Evolutionary conservation across 164 flowering plant genomes (phyloP).

Genomic region (Buxus sempervirens): DNA sequence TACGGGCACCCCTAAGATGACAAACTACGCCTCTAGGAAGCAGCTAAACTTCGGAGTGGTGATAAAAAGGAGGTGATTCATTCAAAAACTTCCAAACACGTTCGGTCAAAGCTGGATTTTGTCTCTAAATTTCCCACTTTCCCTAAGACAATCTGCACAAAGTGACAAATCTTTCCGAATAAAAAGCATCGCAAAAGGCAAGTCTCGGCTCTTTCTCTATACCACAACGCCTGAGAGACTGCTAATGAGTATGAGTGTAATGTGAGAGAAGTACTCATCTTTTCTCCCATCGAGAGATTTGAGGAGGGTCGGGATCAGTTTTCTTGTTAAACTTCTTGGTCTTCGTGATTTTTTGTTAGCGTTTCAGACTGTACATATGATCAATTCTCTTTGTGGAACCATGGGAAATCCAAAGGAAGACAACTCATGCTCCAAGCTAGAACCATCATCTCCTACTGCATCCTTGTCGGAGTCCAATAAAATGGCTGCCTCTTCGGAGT

Average conservation of each 20-base stretch:
- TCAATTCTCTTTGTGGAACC: slow-evolving; percentile 49
- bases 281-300: not conserved
- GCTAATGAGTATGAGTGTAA: too few species aligned
- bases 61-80: slow-evolving; percentile 11
- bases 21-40: slow-evolving; percentile 20
- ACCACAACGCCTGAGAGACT: not conserved
- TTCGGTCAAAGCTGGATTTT: slow-evolving; percentile 8
- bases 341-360: not conserved
- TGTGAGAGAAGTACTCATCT: not conserved
- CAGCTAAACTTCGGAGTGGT: slow-evolving; percentile 16
- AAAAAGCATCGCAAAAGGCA: slow-evolving; percentile 12
- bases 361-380: slow-evolving; percentile 24
- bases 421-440: slow-evolving; percentile 25
- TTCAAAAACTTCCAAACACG: slow-evolving; percentile 26
- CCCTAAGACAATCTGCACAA: slow-evolving; percentile 17
- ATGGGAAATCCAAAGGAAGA: slow-evolving; percentile 41
- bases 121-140: slow-evolving; percentile 19
- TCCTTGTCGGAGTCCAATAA: slow-evolving; percentile 39
- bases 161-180: slow-evolving; percentile 17
- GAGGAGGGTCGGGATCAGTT: not conserved
- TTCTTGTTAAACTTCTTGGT: not conserved
- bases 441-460: slow-evolving; percentile 32
- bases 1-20: slow-evolving; percentile 9
- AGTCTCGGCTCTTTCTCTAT: slow-evolving; percentile 13
- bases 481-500: slow-evolving; percentile 19